Evolutionary conservation across 1,284 basidiomycete genomes (phyloP).

Genomic region (Takashimella tepidaria): DNA sequence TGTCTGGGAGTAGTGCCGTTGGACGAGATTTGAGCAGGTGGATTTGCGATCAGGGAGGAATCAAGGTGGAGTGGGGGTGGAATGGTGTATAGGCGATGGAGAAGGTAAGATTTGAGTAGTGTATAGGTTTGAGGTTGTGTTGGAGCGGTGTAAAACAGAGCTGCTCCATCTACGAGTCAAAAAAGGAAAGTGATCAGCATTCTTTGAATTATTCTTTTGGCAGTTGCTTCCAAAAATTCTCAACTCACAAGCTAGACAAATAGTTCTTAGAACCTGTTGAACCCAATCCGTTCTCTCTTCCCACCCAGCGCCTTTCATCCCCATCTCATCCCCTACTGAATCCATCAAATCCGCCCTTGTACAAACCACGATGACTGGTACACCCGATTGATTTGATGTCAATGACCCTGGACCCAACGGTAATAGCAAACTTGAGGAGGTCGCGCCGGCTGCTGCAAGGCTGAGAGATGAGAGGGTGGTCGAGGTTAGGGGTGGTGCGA

Average conservation of each 20-base stretch:
- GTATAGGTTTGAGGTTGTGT: slow-evolving; percentile 68
- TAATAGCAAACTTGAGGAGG: slow-evolving; percentile 49
- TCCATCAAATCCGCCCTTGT: slow-evolving; percentile 88
- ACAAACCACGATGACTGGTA: slow-evolving; percentile 85
- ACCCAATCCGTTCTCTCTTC: slow-evolving; percentile 93
- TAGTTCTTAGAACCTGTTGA: slow-evolving; percentile 86
- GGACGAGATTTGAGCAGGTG: slow-evolving; percentile 48
- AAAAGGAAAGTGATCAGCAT: too few relatives aligned
- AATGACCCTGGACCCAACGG: slow-evolving; percentile 73
- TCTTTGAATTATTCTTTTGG: too few relatives aligned
- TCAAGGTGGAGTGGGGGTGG: slow-evolving; percentile 24
- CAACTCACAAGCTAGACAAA: slow-evolving; percentile 81
- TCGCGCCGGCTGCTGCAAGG: slow-evolving; percentile 51
- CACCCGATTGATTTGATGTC: slow-evolving; percentile 72
- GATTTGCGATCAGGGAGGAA: slow-evolving; percentile 17
- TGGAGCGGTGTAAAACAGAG: slow-evolving; percentile 83
- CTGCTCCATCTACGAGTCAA: slow-evolving; percentile 70
- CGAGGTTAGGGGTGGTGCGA: slow-evolving; percentile 3
- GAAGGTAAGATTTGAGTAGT: slow-evolving; percentile 74
- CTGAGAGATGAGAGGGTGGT: slow-evolving; percentile 52
- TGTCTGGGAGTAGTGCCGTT: not conserved
- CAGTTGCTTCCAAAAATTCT: too few relatives aligned
- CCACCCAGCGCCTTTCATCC: slow-evolving; percentile 67
- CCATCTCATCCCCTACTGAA: slow-evolving; percentile 59
- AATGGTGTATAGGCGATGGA: slow-evolving; percentile 74